These are phyloP conservation scores for Stephanocyclus meneghinianus DNA, from an alignment of 352 stramenopile genomes.

Conservation along the genomic window DNA sequence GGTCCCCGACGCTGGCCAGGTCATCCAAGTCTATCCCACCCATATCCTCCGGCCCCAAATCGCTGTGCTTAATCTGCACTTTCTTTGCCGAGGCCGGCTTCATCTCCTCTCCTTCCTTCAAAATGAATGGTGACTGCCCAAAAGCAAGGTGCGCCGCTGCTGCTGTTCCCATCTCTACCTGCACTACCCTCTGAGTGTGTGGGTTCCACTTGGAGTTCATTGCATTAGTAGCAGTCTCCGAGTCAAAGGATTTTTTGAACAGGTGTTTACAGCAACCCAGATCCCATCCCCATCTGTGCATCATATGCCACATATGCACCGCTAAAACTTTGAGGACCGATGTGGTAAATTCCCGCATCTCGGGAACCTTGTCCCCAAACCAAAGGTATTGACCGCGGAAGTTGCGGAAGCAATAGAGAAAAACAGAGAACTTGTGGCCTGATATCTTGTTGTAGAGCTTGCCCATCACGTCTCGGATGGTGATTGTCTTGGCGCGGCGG, in stretches of 20 bases:
- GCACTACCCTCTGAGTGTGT: not conserved
- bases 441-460: not conserved
- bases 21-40: no score
- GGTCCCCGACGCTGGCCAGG: no score
- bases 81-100: not conserved
- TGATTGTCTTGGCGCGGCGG: not conserved
- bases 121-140: not conserved
- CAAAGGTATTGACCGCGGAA: not conserved
- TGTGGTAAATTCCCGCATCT: not conserved
- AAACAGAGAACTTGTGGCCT: not conserved
- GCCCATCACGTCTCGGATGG: not conserved
- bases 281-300: not conserved
- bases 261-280: not conserved
- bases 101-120: not conserved
- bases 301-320: not conserved
- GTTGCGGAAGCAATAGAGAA: not conserved
- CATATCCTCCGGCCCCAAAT: not conserved
- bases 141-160: not conserved
- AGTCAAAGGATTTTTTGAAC: not conserved
- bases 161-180: not conserved
- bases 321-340: not conserved
- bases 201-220: not conserved
- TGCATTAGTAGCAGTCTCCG: not conserved
- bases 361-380: not conserved
- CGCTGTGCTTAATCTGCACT: not conserved